Conservation (phyloP, 108 stramenopile genomes). For the Nitzschia sp. region DNA sequence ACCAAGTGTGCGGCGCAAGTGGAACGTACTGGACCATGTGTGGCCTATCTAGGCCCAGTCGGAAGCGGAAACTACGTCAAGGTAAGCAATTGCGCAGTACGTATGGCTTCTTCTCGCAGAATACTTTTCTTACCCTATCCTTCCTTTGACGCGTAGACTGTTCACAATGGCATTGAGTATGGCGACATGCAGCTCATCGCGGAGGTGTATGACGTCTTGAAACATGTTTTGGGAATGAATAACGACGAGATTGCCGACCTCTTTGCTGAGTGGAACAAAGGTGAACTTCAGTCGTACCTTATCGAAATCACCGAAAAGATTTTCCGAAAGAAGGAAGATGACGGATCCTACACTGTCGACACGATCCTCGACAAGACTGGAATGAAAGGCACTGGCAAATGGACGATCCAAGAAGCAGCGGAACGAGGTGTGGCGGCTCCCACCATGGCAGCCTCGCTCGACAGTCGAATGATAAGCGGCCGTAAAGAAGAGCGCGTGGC, state of each 20-base stretch:
- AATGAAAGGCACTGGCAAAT: slow-evolving; percentile 97
- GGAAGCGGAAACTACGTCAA: slow-evolving; percentile 96
- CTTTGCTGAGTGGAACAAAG: slow-evolving; percentile 90
- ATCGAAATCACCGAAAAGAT: slow-evolving; percentile 96
- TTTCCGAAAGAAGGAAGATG: slow-evolving; percentile 76
- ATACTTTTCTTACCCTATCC: too few relatives aligned
- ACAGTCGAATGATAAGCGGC: slow-evolving; percentile 83
- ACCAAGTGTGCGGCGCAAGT: slow-evolving; percentile 91
- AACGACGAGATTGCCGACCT: slow-evolving; percentile 92
- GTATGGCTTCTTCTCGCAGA: not conserved
- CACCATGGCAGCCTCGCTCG: slow-evolving; percentile 93
- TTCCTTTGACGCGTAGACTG: too few relatives aligned
- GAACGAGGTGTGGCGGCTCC: slow-evolving; percentile 91
- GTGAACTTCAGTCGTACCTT: slow-evolving; percentile 86
- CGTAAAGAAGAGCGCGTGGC: slow-evolving; percentile 90
- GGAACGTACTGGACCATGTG: slow-evolving; percentile 78
- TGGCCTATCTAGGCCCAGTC: slow-evolving; percentile 89
- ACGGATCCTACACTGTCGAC: slow-evolving; percentile 77
- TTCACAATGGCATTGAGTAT: slow-evolving; percentile 99
- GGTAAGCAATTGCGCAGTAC: slow-evolving; percentile 28
- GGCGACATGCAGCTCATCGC: slow-evolving; percentile 98
- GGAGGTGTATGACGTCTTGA: slow-evolving; percentile 93
- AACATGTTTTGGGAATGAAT: slow-evolving; percentile 66
- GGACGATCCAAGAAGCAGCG: slow-evolving; percentile 97
- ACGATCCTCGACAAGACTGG: slow-evolving; percentile 95